Percentiles rank a stretch among this genome's conserved stretches.
Evolutionary conservation across 2,329 filamentous ascomycete genomes (phyloP).

Genomic region (Penicillium sp.): DNA sequence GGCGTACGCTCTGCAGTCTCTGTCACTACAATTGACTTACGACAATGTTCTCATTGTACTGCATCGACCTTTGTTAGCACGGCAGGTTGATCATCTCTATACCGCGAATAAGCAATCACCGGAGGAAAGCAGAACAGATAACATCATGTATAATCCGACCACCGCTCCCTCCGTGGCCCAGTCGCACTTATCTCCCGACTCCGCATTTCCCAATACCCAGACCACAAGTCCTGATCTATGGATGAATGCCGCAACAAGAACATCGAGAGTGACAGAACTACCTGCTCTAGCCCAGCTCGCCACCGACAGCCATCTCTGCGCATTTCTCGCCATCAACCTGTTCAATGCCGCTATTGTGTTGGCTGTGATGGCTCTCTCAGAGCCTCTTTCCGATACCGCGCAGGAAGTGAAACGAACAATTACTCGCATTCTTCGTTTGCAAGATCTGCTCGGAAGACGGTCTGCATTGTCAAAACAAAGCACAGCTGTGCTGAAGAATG

Average conservation of each 20-base stretch:
- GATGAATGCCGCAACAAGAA: constrained; percentile 42
- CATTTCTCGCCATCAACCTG: constrained; percentile 48
- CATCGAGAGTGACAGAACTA: constrained; percentile 38
- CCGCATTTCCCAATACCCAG: neutral
- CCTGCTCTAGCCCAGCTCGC: constrained; percentile 38
- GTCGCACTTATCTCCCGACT: constrained; percentile 1
- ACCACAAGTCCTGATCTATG: constrained; percentile 22
- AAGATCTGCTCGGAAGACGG: constrained; percentile 38
- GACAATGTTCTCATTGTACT: constrained; percentile 47
- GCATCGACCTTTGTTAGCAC: constrained; percentile 45
- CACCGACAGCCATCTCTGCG: constrained; percentile 46
- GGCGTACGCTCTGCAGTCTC: constrained; percentile 36
- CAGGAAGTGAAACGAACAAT: constrained; percentile 47
- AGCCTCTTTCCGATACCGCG: constrained; percentile 45
- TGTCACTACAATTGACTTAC: constrained; percentile 47
- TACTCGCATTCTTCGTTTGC: constrained; percentile 44
- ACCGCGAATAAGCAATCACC: constrained; percentile 5
- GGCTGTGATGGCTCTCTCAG: constrained; percentile 44
- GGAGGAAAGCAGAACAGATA: neutral
- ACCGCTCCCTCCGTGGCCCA: neutral
- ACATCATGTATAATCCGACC: neutral
- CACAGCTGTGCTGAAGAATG: constrained; percentile 25
- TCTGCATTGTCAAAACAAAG: constrained; percentile 41
- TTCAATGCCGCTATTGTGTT: constrained; percentile 49
- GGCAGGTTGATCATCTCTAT: constrained; percentile 35